Evolutionary conservation across 441 rosid species (phyloP).

Genomic region (Rhodomyrtus psidioides): DNA sequence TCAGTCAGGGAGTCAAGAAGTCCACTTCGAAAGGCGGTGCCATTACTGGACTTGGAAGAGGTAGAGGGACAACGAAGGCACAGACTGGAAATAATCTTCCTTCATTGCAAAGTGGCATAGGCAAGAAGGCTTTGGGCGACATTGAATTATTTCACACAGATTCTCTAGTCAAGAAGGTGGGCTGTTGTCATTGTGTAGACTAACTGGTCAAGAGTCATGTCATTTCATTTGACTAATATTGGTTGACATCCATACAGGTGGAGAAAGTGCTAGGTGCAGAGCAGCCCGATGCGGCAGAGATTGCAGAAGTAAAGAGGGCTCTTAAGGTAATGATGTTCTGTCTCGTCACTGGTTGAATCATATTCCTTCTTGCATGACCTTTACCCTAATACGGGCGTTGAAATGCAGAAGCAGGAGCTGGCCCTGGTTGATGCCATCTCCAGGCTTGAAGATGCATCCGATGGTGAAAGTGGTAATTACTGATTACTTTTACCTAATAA

Average conservation of each 20-base stretch:
- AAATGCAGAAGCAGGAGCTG: slow-evolving; percentile 14
- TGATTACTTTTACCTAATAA: neutral
- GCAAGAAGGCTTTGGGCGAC: slow-evolving; percentile 3
- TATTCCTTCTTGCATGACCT: neutral
- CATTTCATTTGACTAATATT: neutral
- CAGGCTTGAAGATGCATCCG: slow-evolving; percentile 11
- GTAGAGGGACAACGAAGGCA: slow-evolving; percentile 3
- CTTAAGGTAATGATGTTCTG: slow-evolving; percentile 1
- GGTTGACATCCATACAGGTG: neutral
- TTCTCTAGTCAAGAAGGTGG: slow-evolving; percentile 10
- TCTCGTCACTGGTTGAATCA: neutral
- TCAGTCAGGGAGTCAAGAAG: slow-evolving; percentile 6
- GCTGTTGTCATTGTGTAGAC: neutral
- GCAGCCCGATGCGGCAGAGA: slow-evolving; percentile 1
- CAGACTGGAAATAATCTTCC: neutral
- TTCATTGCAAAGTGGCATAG: slow-evolving; percentile 5
- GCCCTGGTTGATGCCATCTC: slow-evolving; percentile 11
- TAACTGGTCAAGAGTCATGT: neutral
- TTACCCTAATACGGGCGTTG: neutral
- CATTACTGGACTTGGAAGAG: slow-evolving; percentile 1
- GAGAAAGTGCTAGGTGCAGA: neutral
- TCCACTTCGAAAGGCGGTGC: neutral
- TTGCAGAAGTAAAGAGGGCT: slow-evolving; percentile 3
- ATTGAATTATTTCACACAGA: slow-evolving; percentile 11
- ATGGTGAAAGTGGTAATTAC: slow-evolving; percentile 18